phyloP scores from a whole-genome alignment of 2,329 filamentous ascomycete species.

The Fusarium hostae region DNA sequence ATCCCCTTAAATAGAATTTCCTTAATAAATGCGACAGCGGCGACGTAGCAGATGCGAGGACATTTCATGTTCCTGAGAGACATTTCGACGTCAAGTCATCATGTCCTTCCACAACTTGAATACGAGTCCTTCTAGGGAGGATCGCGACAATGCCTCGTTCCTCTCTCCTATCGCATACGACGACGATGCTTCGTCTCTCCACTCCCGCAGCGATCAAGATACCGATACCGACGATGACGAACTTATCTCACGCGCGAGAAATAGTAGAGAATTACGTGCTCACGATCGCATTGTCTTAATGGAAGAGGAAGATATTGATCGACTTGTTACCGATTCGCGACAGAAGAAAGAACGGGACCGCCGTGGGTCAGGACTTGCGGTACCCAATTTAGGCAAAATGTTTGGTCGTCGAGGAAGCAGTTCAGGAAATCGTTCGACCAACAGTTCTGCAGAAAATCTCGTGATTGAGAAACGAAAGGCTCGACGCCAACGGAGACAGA shows the following conservation, averaged over 20 bases:
- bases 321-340: conserved; percentile 65
- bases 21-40: conserved; percentile 20
- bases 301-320: conserved; percentile 78
- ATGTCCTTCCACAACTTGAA: conserved; percentile 43
- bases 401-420: conserved; percentile 53
- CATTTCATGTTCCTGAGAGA: conserved; percentile 30
- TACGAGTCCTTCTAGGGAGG: conserved; percentile 31
- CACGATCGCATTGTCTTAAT: conserved; percentile 77
- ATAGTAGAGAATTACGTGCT: conserved; percentile 74
- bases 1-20: conserved; percentile 36
- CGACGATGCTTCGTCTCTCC: conserved; percentile 74
- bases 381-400: conserved; percentile 62
- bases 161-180: conserved; percentile 74
- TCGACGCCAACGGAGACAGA: conserved; percentile 61
- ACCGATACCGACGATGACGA: conserved; percentile 82
- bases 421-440: conserved; percentile 50
- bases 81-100: conserved; percentile 22
- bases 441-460: conserved; percentile 61
- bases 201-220: conserved; percentile 76
- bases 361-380: conserved; percentile 60
- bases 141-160: conserved; percentile 57
- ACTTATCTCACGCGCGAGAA: conserved; percentile 71
- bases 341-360: conserved; percentile 62
- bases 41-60: conserved; percentile 20
- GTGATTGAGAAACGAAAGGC: conserved; percentile 61